Base-by-base conservation (phyloP, 2,329 filamentous ascomycete genomes). In the Dryadomyces quercus-mongolicae region DNA sequence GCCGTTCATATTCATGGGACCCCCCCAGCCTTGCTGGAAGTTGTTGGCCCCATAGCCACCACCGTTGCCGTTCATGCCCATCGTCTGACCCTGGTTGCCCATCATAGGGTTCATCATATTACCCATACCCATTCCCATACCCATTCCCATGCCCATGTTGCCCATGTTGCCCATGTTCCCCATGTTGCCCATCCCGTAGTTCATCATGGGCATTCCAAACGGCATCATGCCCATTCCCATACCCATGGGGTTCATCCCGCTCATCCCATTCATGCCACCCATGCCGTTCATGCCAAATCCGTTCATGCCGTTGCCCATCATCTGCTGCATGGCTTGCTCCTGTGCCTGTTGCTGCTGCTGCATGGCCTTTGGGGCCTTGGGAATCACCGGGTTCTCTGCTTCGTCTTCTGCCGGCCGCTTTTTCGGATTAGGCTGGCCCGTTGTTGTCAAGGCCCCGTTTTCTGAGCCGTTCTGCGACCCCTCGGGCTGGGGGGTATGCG, bases 371-470 rank as follows among this genome's bases (percentile, higher is more conserved):
- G 81, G 82, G 0, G 74, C 81, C 61, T 84, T 85, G 48, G 81
- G 79, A 44, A 84, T 79, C 63, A 78, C 80, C 44, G 79, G 78
- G 60, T 85, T 83, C 61, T 83, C 80, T 7, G 78, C 70, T 36
- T 75, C 75, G 52, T 90, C 85, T 40, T 92, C 88, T 15, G 90
- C 89, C 12, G 86, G 79, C 21, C 93, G 82, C 72, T 97, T 98
- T 71, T 87, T 93, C 25, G 80, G 72, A 55, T 63, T 56, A 7
- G 49, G 4, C 31, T 48, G 49, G 18, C 46, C 31, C 12, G 21
- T 59, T 36, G 64, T 58, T 15, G 61, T 55, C 25, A 62, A 60
- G 54, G 62, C 64, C 58, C 62, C 68, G 57, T 51, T 40, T 57
- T 60, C 15, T 60, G 49, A 60, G 46, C 60, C 62, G 1, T 66